Percentiles rank a stretch among this genome's conserved stretches.
Conservation (phyloP, 257 asterid genomes). For the Scutellaria baicalensis region DNA sequence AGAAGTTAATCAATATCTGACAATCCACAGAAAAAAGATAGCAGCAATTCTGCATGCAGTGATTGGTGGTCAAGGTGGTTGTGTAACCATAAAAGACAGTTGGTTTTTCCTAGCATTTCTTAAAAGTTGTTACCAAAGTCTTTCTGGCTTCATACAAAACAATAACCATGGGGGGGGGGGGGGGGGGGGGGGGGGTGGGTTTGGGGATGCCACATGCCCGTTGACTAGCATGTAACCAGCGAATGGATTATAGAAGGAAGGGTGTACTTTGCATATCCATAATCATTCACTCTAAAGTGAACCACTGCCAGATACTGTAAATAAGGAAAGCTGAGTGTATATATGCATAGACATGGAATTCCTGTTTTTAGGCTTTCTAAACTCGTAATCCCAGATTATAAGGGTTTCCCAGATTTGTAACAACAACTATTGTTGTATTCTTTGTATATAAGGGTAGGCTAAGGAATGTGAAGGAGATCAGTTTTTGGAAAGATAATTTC, state of each 20-base stretch:
- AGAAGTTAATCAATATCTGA: background rate
- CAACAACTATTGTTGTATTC: too few species aligned
- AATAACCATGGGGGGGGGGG: background rate
- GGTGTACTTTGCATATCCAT: slow-evolving; percentile 1
- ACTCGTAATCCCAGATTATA: too few species aligned
- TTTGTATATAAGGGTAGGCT: too few species aligned
- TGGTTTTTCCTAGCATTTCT: background rate
- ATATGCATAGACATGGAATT: too few species aligned
- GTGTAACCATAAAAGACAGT: background rate
- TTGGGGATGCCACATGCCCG: background rate
- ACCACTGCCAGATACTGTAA: background rate
- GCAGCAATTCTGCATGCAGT: background rate
- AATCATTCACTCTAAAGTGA: slow-evolving; percentile 1
- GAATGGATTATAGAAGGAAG: background rate
- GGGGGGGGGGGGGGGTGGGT: background rate
- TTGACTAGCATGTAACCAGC: background rate
- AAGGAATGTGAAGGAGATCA: too few species aligned
- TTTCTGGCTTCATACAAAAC: background rate
- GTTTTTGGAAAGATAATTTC: too few species aligned
- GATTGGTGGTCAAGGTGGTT: background rate
- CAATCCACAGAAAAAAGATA: background rate
- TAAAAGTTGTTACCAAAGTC: background rate
- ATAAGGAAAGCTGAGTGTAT: too few species aligned
- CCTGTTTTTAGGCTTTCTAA: too few species aligned
- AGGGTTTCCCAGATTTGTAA: too few species aligned